These are phyloP conservation scores for Talaromyces rugulosus DNA, from an alignment of 2,329 filamentous ascomycete species.

Conservation along the genomic window DNA sequence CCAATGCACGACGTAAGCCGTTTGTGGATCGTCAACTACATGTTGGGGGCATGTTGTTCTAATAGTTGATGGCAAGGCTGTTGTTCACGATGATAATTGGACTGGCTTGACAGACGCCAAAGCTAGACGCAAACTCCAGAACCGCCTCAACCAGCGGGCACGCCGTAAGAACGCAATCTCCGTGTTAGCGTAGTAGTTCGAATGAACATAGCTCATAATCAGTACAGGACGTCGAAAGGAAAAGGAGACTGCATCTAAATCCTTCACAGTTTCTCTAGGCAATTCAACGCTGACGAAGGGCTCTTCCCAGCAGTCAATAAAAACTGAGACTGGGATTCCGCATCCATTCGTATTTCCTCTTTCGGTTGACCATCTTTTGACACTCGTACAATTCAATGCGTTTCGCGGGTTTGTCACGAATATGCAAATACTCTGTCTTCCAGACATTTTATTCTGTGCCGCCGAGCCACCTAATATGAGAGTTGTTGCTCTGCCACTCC, in stretches of 20 bases:
- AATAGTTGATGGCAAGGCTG: not conserved
- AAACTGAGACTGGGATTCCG: not conserved
- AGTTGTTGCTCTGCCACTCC: not conserved
- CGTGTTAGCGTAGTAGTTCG: not conserved
- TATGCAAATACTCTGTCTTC: slow-evolving; percentile 12
- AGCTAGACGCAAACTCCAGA: slow-evolving; percentile 17
- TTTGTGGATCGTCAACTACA: not conserved
- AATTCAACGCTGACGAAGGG: too few relatives aligned
- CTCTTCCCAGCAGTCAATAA: not conserved
- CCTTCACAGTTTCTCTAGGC: not conserved
- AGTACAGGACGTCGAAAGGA: slow-evolving; percentile 4
- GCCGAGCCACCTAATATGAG: slow-evolving; percentile 2
- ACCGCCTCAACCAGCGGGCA: slow-evolving; percentile 19
- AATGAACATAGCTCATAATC: not conserved
- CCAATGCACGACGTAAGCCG: slow-evolving; percentile 1
- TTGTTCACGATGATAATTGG: slow-evolving; percentile 14
- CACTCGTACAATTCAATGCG: slow-evolving; percentile 14
- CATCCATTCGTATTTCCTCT: slow-evolving; percentile 7
- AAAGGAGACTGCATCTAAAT: not conserved
- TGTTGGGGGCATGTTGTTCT: not conserved
- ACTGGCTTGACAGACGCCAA: slow-evolving; percentile 15
- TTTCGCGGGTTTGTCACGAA: slow-evolving; percentile 14
- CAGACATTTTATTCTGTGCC: slow-evolving; percentile 3
- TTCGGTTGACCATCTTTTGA: slow-evolving; percentile 12
- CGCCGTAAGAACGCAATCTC: slow-evolving; percentile 13